Percentiles rank a stretch among this genome's conserved stretches.
Evolutionary conservation across 768 basidiomycete genomes (phyloP).

Genomic region (Lanmaoa pseudosensibilis): DNA sequence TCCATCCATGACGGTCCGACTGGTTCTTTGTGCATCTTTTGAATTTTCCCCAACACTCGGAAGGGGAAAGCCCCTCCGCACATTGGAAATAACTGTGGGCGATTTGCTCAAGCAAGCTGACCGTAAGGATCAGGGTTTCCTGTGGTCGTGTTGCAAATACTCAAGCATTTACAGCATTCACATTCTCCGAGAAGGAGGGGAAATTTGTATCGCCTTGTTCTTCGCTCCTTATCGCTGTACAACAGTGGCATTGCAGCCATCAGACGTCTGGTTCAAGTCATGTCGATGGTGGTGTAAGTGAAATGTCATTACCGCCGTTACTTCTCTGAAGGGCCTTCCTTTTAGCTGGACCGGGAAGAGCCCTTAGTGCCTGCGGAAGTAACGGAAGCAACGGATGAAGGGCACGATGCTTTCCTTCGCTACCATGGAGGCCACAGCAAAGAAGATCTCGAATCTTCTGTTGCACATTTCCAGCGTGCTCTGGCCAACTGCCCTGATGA

Average conservation of each 20-base stretch:
- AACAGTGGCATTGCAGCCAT: not conserved
- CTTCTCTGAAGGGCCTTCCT: too few species aligned
- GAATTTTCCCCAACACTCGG: not conserved
- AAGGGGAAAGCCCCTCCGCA: slow-evolving; percentile 6
- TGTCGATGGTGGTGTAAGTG: not conserved
- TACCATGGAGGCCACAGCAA: not conserved
- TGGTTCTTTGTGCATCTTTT: slow-evolving; percentile 7
- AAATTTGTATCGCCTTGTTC: not conserved
- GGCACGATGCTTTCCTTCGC: not conserved
- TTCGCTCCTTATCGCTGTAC: not conserved
- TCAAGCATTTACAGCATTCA: not conserved
- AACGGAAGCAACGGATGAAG: not conserved
- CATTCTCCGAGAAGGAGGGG: not conserved
- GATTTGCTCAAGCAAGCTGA: not conserved
- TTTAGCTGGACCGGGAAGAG: not conserved
- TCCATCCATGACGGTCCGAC: not conserved
- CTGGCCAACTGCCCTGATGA: not conserved
- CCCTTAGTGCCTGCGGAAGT: not conserved
- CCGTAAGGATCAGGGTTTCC: not conserved
- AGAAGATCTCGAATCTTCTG: not conserved
- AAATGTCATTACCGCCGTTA: not conserved
- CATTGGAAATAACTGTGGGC: not conserved
- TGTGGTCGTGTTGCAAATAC: too few species aligned
- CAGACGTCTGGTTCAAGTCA: not conserved
- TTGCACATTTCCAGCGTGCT: slow-evolving; percentile 6